Evolutionary conservation across 2,329 filamentous ascomycete species (phyloP).

Genomic region (Venturia oleaginea): DNA sequence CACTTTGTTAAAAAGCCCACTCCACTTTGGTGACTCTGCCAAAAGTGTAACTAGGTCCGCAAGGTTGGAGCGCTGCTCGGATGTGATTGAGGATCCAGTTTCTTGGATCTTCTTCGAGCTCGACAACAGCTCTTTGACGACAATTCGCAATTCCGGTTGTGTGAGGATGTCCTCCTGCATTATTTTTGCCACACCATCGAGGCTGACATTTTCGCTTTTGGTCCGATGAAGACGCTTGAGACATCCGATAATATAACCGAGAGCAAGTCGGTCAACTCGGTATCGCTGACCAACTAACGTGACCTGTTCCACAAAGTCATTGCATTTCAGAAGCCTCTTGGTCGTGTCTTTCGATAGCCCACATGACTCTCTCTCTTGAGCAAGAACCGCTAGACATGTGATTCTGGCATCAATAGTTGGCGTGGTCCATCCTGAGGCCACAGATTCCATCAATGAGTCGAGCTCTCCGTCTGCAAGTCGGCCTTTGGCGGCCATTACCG

Average conservation of each 20-base stretch:
- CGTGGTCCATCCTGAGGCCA: slow-evolving; percentile 62
- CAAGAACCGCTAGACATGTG: slow-evolving; percentile 70
- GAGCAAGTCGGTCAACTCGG: slow-evolving; percentile 60
- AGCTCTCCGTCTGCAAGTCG: slow-evolving; percentile 69
- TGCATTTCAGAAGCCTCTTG: slow-evolving; percentile 57
- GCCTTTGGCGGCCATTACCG: slow-evolving; percentile 76
- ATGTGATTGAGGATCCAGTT: not conserved
- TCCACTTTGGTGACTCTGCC: not conserved
- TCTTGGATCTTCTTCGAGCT: not conserved
- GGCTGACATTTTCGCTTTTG: not conserved
- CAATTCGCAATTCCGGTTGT: slow-evolving; percentile 1
- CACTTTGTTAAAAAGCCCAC: not conserved
- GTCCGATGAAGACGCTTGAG: slow-evolving; percentile 2
- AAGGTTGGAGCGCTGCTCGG: slow-evolving; percentile 3
- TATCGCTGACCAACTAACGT: slow-evolving; percentile 55
- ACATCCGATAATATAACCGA: slow-evolving; percentile 57
- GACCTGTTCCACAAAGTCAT: slow-evolving; percentile 51
- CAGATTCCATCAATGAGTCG: slow-evolving; percentile 82
- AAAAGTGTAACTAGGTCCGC: slow-evolving; percentile 6
- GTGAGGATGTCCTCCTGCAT: not conserved
- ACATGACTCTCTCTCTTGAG: slow-evolving; percentile 65
- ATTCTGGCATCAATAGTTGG: slow-evolving; percentile 67
- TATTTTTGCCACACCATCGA: not conserved
- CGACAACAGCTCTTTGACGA: slow-evolving; percentile 4
- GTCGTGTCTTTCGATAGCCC: slow-evolving; percentile 62